Evolutionary conservation across 108 stramenopile genomes (phyloP), one percentile per base, ranked within the genome.

Genomic region (Cyclotella kingstonii): DNA sequence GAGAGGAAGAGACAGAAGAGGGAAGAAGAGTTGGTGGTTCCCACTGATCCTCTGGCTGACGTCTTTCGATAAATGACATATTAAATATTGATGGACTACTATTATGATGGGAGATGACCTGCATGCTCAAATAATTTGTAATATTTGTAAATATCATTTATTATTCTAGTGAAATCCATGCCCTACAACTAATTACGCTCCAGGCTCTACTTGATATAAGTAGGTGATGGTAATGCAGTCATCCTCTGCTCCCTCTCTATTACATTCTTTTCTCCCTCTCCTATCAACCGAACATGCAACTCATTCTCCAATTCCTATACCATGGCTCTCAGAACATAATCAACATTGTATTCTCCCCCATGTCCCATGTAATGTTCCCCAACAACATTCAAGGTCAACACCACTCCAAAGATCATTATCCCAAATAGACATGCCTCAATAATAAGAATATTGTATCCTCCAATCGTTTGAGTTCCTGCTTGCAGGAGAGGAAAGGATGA

Each of bases 301-400:
- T 95, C 93, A 43, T 87, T 62, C 45, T 90, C 89, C 46, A 95
- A 70, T 0, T 90, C 93, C 23, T 68, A 51, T 0, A 95, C 87
- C 93, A 95, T 95, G 17, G 80, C 73, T 7, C 38, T 58, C 39
- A 95, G 54, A 0, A 90, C 90, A 7, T 63, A 64, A 53, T 91
- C 90, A 8, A 91, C 93, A 66, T 95, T 90, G 73, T 91, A 95
- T 27, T 87, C 93, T 17, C 90, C 93, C 5, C 90, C 93, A 7
- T 79, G 76, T 0, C 81, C 84, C 1, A 77, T 41, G 71, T 84
- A 91, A 54, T 91, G 57, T 44, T 95, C 93, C 7, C 81, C 84
- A 21, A 94, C 79, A 47, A 85, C 82, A 46, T 84, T 65, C 63
- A 88, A 58, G 3, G 86, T 90, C 51, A 91, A 36, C 14, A 89